These are phyloP conservation scores for Blastobotrys buckinghamii DNA, from an alignment of 1,139 yeast genomes.

Conservation along the genomic window DNA sequence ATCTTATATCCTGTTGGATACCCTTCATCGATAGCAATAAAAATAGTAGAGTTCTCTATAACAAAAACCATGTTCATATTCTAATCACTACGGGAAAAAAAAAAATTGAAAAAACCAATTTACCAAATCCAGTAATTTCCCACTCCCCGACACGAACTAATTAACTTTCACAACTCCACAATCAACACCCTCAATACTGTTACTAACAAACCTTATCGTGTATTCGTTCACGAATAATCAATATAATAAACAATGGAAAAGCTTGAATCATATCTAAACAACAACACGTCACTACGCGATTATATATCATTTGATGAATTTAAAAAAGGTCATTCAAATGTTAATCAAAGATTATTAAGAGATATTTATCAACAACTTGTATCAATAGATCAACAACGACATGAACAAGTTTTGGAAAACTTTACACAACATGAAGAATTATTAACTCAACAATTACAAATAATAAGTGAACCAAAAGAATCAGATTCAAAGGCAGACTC, in stretches of 20 bases:
- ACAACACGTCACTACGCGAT: conserved; percentile 21
- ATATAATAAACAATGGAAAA: conserved; percentile 9
- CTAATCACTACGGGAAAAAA: too few species aligned
- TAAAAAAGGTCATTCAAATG: conserved; percentile 12
- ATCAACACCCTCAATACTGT: too few species aligned
- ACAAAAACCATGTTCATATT: too few species aligned
- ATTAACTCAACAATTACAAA: conserved; percentile 7
- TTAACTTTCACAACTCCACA: too few species aligned
- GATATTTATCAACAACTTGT: conserved; percentile 16
- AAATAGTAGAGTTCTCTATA: too few species aligned
- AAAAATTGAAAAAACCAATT: too few species aligned
- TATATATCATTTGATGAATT: conserved; percentile 16
- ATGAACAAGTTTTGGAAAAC: conserved; percentile 11
- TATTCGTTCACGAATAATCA: too few species aligned
- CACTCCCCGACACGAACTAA: neutral
- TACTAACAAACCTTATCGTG: too few species aligned
- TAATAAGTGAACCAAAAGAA: neutral
- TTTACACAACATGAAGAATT: conserved; percentile 8
- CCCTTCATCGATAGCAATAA: too few species aligned
- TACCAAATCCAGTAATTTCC: too few species aligned
- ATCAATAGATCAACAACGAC: conserved; percentile 15
- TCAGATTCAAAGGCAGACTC: conserved; percentile 9
- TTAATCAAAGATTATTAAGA: conserved; percentile 8
- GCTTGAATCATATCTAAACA: conserved; percentile 18
- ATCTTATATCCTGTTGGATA: too few species aligned